Evolutionary conservation across 345 rosid species (phyloP), one percentile per base, ranked within the genome.

Genomic region (Hirschfeldia incana): DNA sequence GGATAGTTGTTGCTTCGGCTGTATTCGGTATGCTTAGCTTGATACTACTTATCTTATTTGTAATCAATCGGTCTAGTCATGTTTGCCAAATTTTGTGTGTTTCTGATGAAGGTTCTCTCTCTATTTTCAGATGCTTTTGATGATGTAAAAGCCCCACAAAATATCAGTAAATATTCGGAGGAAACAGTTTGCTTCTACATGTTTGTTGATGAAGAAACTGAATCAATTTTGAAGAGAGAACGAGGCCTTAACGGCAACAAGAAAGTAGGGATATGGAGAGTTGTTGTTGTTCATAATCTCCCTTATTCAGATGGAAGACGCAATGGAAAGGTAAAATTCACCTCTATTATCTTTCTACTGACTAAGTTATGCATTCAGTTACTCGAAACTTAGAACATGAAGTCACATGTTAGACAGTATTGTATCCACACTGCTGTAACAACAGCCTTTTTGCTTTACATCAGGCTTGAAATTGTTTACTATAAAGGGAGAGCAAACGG

Each of bases 121-220:
- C 55, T 70, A 34, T 72, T 60, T 66, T 65, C 89, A 95, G 99
- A 93, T 72, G 97, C 97, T 67, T 96, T 96, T 75, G 99, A 96
- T 80, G 85, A 83, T 72, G 87, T 96, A 80, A 90, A 96, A 82
- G 97, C 91, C 81, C 99, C 99, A 16, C 78, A 79, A 76, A 89
- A 92, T 80, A 88, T 93, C 58, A 89, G 98, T 81, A 91, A 92
- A 51, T 85, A 90, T 70, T 84, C 98, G 64, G 90, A 73, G 83
- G 77, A 88, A 75, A 92, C 91, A n/a, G 88, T 92, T 62, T 96
- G 98, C 82, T 96, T 96, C 85, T 92, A 84, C 76, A 89, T 96
- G 97, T 96, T 96, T 80, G 95, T 90, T 65, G 99, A 93, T 83
- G 97, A 96, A 85, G 90, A 90, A 83, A 96, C 99, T 49, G 94